phyloP scores from a whole-genome alignment of 2,329 filamentous ascomycete species.

The Didymellaceae sp. region DNA sequence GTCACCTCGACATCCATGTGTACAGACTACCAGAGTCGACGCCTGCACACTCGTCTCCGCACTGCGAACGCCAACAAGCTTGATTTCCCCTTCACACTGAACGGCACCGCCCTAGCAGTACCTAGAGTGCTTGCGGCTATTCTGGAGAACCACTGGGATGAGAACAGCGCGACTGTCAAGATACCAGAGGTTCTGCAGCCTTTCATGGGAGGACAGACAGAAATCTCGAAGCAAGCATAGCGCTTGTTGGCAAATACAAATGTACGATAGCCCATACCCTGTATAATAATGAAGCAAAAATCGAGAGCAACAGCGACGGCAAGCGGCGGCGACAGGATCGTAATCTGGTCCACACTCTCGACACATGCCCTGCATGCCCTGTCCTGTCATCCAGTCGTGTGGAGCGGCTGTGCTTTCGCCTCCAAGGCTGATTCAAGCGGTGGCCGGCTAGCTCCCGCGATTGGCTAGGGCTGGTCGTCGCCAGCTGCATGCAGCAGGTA shows the following conservation, averaged over 20 bases:
- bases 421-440: conserved; percentile 39
- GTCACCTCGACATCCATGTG: conserved; percentile 90
- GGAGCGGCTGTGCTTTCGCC: conserved; percentile 24
- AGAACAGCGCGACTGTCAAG: conserved; percentile 67
- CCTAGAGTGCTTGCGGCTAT: conserved; percentile 88
- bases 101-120: conserved; percentile 91
- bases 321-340: not conserved
- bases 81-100: conserved; percentile 85
- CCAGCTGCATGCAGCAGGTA: conserved; percentile 36
- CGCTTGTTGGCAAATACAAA: not conserved
- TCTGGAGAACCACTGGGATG: conserved; percentile 89
- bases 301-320: no score
- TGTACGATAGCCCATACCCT: conserved; percentile 7
- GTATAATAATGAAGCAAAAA: conserved; percentile 5
- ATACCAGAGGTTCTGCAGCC: conserved; percentile 80
- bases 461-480: conserved; percentile 23
- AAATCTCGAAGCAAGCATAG: conserved; percentile 37
- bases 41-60: conserved; percentile 77
- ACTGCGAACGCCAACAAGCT: conserved; percentile 58
- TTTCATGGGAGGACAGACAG: conserved; percentile 73
- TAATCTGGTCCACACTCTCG: not conserved
- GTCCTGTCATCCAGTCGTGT: conserved; percentile 27
- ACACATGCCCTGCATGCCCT: conserved; percentile 20
- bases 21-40: conserved; percentile 89
- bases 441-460: conserved; percentile 37